Base-by-base conservation (phyloP, 2,329 filamentous ascomycete species). In the Ophiostoma quercus region DNA sequence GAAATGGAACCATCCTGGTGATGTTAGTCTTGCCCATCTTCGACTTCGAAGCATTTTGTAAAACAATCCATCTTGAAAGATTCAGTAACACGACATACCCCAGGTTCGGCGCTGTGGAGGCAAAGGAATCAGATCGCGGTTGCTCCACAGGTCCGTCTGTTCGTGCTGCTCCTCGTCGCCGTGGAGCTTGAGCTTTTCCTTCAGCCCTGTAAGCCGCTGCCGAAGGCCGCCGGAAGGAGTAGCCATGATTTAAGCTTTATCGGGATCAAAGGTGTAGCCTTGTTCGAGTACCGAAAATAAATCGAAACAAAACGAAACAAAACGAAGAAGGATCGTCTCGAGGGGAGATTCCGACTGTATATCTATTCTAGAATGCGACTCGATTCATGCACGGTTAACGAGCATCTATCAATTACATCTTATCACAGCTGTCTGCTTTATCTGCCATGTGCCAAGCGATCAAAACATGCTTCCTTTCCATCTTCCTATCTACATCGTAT, bases 121-220 rank as follows among this genome's bases (percentile, higher is more conserved):
- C 70, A 74, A 54, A 11, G 73, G 73, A 25, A 71, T 70, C 37
- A 74, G 71, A 43, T 74, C 73, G 1, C 71, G 71, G 68, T 74
- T 74, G 70, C 72, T 72, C 72, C 72, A 72, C 4, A 67, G 14
- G 32, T 69, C 67, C 1, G 69, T 72, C 63, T 72, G 66, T 37
- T 72, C 71, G 41, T 71, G 69, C 25, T 63, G 54, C 2, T 54
- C 67, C 6, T 68, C 60, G 22, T 72, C 62, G 37, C 71, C 71
- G 14, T 69, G 69, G 8, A 70, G 68, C 32, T 34, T 65, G 51
- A 57, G 51, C 9, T 16, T 22, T 22, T 57, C 51, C 22, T 5
- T 57, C 51, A 57, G 51, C n/a, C 51, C 51, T 25, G 51, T 57
- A 9, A 57, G 11, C n/a, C 51, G n/a, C 51, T 57, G 51, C 51